Conservation (phyloP, 2,329 filamentous ascomycete genomes). For the Xylaria sp. region DNA sequence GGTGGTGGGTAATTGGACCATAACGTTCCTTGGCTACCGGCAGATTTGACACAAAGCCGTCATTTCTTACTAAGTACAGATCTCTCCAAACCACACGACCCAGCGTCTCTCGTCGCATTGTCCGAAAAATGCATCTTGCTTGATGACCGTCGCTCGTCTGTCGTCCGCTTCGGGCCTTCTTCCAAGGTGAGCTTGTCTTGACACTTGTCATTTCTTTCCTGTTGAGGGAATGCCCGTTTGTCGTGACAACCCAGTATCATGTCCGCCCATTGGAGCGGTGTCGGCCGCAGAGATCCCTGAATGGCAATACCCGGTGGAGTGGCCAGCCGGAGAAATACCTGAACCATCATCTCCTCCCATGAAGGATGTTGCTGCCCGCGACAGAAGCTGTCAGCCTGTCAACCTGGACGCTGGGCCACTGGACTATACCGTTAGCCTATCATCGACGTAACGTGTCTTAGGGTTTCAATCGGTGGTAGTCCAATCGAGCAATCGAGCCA, state of each 20-base stretch:
- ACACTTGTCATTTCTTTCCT: slow-evolving; percentile 5
- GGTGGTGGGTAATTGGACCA: slow-evolving; percentile 15
- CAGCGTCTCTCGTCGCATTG: slow-evolving; percentile 6
- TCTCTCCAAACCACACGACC: too few species aligned
- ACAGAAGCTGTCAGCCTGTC: background rate
- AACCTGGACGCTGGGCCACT: background rate
- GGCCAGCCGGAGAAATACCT: background rate
- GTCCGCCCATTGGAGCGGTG: background rate
- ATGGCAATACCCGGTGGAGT: background rate
- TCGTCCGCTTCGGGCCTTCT: slow-evolving; percentile 1
- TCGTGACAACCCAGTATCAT: background rate
- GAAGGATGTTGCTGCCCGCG: background rate
- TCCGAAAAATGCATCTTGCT: slow-evolving; percentile 5
- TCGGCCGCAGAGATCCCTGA: slow-evolving; percentile 2
- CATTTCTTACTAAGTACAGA: slow-evolving; percentile 1
- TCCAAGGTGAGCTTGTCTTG: background rate
- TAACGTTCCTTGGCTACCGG: slow-evolving; percentile 17
- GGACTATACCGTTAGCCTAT: background rate
- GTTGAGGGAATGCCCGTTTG: too few species aligned
- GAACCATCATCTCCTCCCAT: background rate
- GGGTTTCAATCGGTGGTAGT: background rate
- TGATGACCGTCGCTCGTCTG: background rate
- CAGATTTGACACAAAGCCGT: slow-evolving; percentile 14
- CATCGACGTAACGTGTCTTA: background rate
- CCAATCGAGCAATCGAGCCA: background rate